Conservation (phyloP, 2,329 filamentous ascomycete species). For the Colletotrichum gloeosporioides region DNA sequence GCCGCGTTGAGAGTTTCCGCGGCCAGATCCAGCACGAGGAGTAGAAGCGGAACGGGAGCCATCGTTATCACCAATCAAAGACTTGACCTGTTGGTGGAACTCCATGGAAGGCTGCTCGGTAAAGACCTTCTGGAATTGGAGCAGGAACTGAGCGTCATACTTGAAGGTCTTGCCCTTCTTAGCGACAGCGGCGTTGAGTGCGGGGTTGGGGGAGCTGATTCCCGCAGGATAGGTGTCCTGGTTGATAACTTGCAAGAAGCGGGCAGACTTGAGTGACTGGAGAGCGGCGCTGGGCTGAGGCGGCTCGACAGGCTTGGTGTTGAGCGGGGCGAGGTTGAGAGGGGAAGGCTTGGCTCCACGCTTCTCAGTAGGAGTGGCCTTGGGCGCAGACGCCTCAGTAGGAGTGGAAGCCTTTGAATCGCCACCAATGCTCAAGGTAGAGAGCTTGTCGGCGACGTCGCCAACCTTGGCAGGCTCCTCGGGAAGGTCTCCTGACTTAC, state of each 20-base stretch:
- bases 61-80: constrained; percentile 79
- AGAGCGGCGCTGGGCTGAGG: constrained; percentile 93
- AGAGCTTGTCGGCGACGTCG: constrained; percentile 53
- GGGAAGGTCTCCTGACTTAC: constrained; percentile 36
- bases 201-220: constrained; percentile 89
- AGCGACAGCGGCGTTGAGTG: constrained; percentile 79
- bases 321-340: constrained; percentile 83
- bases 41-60: constrained; percentile 66
- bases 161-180: constrained; percentile 87
- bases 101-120: constrained; percentile 95
- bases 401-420: constrained; percentile 46
- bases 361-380: constrained; percentile 65
- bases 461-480: constrained; percentile 43
- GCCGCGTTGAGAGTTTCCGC: constrained; percentile 58
- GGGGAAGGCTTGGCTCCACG: constrained; percentile 75
- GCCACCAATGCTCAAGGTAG: constrained; percentile 51
- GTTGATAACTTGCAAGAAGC: constrained; percentile 82
- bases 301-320: constrained; percentile 85
- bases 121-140: constrained; percentile 96
- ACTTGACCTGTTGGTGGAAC: constrained; percentile 91
- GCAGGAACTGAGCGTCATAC: constrained; percentile 93
- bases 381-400: constrained; percentile 52
- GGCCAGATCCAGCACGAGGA: constrained; percentile 59
- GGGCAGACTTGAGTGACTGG: constrained; percentile 89
- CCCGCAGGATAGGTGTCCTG: constrained; percentile 83